A percentile compares a stretch with the other conserved stretches of the same genome.
Conservation (phyloP, 2,329 filamentous ascomycete genomes). For the Fusarium verticillioides region DNA sequence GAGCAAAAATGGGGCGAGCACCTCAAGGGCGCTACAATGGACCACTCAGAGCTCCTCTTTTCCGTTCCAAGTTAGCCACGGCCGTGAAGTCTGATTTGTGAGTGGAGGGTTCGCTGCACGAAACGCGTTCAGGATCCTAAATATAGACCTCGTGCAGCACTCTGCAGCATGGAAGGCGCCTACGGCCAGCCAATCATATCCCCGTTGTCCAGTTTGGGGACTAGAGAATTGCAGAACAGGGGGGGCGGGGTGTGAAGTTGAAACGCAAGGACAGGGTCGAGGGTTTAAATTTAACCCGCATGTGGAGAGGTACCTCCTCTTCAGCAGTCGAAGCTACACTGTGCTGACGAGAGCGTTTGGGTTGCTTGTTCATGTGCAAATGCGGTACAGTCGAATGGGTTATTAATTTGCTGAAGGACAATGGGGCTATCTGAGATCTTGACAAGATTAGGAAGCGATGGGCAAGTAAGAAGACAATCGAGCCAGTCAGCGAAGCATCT, state of each 20-base stretch:
- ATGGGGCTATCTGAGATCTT: slow-evolving; percentile 34
- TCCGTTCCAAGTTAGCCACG: slow-evolving; percentile 37
- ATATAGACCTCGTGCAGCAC: slow-evolving; percentile 46
- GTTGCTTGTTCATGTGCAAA: slow-evolving; percentile 7
- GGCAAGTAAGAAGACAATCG: slow-evolving; percentile 5
- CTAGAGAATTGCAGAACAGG: slow-evolving; percentile 33
- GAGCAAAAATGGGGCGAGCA: slow-evolving; percentile 26
- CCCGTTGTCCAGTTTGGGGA: slow-evolving; percentile 42
- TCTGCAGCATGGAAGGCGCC: slow-evolving; percentile 45
- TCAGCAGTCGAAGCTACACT: slow-evolving; percentile 24
- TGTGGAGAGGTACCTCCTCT: slow-evolving; percentile 31
- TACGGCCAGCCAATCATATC: slow-evolving; percentile 47
- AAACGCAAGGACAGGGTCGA: slow-evolving; percentile 24
- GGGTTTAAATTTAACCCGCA: slow-evolving; percentile 45
- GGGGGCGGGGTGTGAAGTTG: slow-evolving; percentile 9
- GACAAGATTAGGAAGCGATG: slow-evolving; percentile 31
- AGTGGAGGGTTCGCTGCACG: slow-evolving; percentile 41
- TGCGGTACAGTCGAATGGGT: slow-evolving; percentile 11
- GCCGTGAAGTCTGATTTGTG: slow-evolving; percentile 30
- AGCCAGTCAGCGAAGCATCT: neutral
- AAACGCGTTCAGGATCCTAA: slow-evolving; percentile 47
- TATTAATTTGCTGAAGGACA: slow-evolving; percentile 13
- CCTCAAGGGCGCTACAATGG: slow-evolving; percentile 34
- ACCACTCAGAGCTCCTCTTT: slow-evolving; percentile 37
- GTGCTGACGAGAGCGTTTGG: slow-evolving; percentile 27